phyloP scores from a whole-genome alignment of 768 basidiomycete genomes.

The Suillus subalutaceus region DNA sequence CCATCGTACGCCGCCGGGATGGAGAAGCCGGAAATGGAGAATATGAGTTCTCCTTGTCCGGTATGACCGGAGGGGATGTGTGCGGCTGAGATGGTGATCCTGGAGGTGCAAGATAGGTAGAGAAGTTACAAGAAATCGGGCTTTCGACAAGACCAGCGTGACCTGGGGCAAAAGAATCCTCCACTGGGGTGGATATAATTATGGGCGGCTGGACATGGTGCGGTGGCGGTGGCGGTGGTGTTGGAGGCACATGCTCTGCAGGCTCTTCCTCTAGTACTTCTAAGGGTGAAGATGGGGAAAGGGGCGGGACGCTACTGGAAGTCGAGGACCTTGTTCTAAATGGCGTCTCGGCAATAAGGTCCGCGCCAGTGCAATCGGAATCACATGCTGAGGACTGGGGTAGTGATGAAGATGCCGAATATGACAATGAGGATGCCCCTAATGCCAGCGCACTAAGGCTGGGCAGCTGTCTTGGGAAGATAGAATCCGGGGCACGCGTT shows the following conservation, averaged over 20 bases:
- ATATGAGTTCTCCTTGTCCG: conserved; percentile 19
- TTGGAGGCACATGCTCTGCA: conserved; percentile 21
- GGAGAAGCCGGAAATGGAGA: neutral
- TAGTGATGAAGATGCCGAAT: conserved; percentile 13
- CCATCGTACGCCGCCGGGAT: conserved; percentile 23
- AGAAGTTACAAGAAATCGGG: conserved; percentile 27
- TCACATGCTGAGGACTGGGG: conserved; percentile 5
- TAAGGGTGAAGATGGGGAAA: conserved; percentile 28
- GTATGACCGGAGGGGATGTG: conserved; percentile 13
- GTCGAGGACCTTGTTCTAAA: conserved; percentile 23
- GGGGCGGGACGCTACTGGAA: conserved; percentile 24
- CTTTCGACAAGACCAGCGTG: conserved; percentile 23
- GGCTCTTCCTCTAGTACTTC: conserved; percentile 36
- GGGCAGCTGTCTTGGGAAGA: conserved; percentile 10
- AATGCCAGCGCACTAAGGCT: neutral
- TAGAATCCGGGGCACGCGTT: conserved; percentile 27
- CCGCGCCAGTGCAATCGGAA: conserved; percentile 9
- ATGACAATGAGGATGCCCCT: neutral
- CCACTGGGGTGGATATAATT: conserved; percentile 23
- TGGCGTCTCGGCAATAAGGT: conserved; percentile 18
- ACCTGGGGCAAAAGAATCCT: conserved; percentile 12
- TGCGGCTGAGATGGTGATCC: conserved; percentile 19
- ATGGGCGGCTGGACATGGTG: conserved; percentile 12
- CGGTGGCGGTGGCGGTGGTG: conserved; percentile 17
- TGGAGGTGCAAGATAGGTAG: conserved; percentile 20